Evolutionary conservation across 2,329 filamentous ascomycete genomes (phyloP), one percentile per base, ranked within the genome.

Genomic region (Neopestalotiopsis sp.): DNA sequence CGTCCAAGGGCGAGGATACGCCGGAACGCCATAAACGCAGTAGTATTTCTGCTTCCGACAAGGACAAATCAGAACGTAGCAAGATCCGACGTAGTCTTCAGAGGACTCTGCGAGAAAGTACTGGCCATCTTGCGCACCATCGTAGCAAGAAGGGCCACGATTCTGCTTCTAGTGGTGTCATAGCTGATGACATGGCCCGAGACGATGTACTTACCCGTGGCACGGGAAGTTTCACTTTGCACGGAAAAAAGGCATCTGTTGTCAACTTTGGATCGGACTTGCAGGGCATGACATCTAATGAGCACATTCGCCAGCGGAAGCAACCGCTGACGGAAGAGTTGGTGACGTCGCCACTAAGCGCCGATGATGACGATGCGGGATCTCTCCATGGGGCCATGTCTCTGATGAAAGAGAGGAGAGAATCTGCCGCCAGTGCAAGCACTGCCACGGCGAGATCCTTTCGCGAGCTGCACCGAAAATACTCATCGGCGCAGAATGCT

Each of bases 221-320:
- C 13, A 90, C 93, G 13, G 94, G 94, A 4, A 97, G 94, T 75
- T 99, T 99, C 79, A 97, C 96, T 4, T 91, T 99, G 4, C 96
- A 99, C 76, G 95, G 96, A 70, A 99, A 98, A 84, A 98, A 99
- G 81, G 96, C 96, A 2, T 97, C 94, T 1, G 93, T 99, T 68
- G 94, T 99, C 73, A 97, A 94, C n/a, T 97, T 99, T 78, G 94
- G 95, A 9, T 90, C 91, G n/a, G 95, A 97, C 74, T 91, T 97
- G 83, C 91, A 95, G 75, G 91, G 88, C 69, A 89, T 95, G 81
- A 87, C 91, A 0, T 86, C 90, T 0, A 93, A 95, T 70, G 92
- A 95, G 75, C 89, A 91, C 49, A 82, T 94, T 57, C 88, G 90
- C 68, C 83, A 91, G 63, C 87, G 90, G 67, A 92, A 88, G 72